A percentile compares a stretch with the other conserved stretches of the same genome.
These are phyloP conservation scores for Pisolithus orientalis DNA, from an alignment of 768 basidiomycete genomes.

Conservation along the genomic window DNA sequence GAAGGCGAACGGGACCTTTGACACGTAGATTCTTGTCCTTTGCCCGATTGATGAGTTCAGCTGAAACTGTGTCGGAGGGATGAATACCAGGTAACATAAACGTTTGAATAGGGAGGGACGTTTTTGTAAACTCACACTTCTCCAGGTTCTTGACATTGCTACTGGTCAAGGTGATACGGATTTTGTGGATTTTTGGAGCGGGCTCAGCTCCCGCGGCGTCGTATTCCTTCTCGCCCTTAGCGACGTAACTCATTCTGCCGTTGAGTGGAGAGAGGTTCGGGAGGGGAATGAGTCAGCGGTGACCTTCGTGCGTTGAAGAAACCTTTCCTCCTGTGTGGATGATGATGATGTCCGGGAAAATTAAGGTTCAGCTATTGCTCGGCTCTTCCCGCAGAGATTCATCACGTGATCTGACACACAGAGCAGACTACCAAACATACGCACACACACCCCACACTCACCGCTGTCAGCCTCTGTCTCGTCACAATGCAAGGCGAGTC, in stretches of 20 bases:
- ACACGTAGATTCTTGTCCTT: slow-evolving; percentile 99
- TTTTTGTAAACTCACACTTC: slow-evolving; percentile 63
- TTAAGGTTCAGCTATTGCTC: slow-evolving; percentile 13
- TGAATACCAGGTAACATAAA: not conserved
- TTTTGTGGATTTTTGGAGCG: slow-evolving; percentile 95
- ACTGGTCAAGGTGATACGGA: slow-evolving; percentile 97
- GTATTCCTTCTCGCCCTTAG: slow-evolving; percentile 97
- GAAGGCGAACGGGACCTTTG: slow-evolving; percentile 97
- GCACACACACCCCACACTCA: slow-evolving; percentile 4
- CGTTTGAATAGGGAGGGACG: not conserved
- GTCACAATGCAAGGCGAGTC: slow-evolving; percentile 37
- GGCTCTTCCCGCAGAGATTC: slow-evolving; percentile 8
- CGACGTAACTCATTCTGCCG: slow-evolving; percentile 92
- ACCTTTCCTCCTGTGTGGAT: not conserved
- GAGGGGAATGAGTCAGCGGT: slow-evolving; percentile 16
- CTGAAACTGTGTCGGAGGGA: slow-evolving; percentile 58
- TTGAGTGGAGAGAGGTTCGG: slow-evolving; percentile 70
- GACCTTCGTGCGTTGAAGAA: not conserved
- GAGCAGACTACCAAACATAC: not conserved
- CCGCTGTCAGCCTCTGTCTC: not conserved
- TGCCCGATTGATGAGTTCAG: slow-evolving; percentile 94
- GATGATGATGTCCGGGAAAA: slow-evolving; percentile 11
- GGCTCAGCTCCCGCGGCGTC: slow-evolving; percentile 89
- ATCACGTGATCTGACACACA: slow-evolving; percentile 1
- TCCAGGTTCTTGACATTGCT: slow-evolving; percentile 97